Conservation (phyloP, 2,329 filamentous ascomycete species). For the Fusarium gaditjirri region DNA sequence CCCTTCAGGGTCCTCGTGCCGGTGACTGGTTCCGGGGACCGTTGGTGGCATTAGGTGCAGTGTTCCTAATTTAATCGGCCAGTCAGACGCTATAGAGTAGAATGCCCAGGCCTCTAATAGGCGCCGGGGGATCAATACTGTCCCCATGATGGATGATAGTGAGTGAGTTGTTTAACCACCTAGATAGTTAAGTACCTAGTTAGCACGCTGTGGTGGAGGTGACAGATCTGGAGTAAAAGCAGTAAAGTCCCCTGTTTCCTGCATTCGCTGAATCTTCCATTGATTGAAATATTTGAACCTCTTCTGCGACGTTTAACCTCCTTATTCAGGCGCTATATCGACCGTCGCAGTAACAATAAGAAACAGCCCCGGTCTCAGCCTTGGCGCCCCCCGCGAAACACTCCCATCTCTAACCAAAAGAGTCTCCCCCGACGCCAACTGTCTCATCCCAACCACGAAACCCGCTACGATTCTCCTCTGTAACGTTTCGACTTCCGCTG, state of each 20-base stretch:
- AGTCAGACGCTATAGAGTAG: constrained; percentile 33
- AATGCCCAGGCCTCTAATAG: constrained; percentile 40
- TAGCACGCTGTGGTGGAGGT: not conserved
- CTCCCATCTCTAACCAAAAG: constrained; percentile 9
- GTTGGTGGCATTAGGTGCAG: constrained; percentile 35
- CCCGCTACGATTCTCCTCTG: constrained; percentile 27
- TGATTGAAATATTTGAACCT: not conserved
- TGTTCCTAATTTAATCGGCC: constrained; percentile 46
- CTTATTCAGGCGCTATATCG: constrained; percentile 20
- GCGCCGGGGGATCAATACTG: constrained; percentile 31
- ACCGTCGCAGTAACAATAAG: constrained; percentile 12
- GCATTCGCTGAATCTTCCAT: not conserved
- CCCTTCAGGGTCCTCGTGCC: constrained; percentile 17
- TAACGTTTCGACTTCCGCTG: constrained; percentile 43
- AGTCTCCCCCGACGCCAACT: constrained; percentile 36
- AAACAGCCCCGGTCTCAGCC: constrained; percentile 13
- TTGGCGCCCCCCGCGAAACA: constrained; percentile 39
- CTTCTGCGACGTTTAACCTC: constrained; percentile 31
- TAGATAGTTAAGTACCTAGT: no score
- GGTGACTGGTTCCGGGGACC: constrained; percentile 2
- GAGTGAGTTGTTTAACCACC: not conserved
- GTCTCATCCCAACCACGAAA: constrained; percentile 40
- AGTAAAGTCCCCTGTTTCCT: constrained; percentile 19
- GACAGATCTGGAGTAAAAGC: constrained; percentile 21
- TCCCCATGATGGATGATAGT: constrained; percentile 5